Base-by-base conservation (phyloP, 2,329 filamentous ascomycete genomes). In the Chaetomiaceae sp. region DNA sequence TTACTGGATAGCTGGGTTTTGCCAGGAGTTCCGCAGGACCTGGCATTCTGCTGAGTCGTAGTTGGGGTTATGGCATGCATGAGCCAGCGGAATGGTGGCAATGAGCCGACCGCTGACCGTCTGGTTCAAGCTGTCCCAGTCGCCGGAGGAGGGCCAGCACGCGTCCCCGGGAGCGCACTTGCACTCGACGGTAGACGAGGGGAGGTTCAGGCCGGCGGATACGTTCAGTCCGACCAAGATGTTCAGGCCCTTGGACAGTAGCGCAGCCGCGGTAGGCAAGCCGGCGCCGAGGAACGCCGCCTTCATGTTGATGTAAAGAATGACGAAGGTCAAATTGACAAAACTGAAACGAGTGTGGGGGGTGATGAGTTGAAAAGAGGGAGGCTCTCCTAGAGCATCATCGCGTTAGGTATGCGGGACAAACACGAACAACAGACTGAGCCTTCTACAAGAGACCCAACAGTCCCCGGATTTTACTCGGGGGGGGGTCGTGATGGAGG, bases 101-200 rank as follows among this genome's bases (percentile, higher is more conserved):
- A 79, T 63, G 30, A 79, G 61, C 12, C 62, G 63, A 3, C 76
- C 75, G 10, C 60, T 60, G n/a, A 79, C 60, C 2, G 73, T 70
- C 15, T 57, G 35, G 55, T 79, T 79, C 49, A 79, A 65, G 2
- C 49, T 42, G 12, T 56, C 51, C 75, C 75, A 79, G 15, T 58
- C 56, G 14, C 52, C 26, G 3, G 45, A 17, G 1, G 63, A 61
- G 1, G 75, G 75, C 76, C 76, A 79, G 58, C 70, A 73, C 3
- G 53, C 14, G 40, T 78, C 72, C 9, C 67, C 68, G 0, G 75
- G 74, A 43, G 72, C 68, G 60, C 69, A 73, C 38, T 67, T 67
- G 58, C 71, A 74, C 11, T 19, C 17, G 37, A n/a, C n/a, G n/a
- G n/a, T n/a, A n/a, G n/a, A n/a, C n/a, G n/a, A n/a, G n/a, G n/a